Evolutionary conservation across 306 rosid genomes (phyloP).

Genomic region (Hippophae tibetana): DNA sequence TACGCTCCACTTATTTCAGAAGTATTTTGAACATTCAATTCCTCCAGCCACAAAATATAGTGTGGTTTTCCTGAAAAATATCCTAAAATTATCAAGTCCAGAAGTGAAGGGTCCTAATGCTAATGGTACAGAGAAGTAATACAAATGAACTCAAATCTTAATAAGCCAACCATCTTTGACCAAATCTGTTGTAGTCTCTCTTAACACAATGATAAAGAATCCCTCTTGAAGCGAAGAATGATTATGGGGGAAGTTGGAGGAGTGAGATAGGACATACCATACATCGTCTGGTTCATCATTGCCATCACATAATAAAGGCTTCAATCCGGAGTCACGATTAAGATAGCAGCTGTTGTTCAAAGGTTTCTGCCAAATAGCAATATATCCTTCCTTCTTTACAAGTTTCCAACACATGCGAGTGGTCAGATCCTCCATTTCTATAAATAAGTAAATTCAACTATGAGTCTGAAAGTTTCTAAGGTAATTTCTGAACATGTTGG

Average conservation of each 20-base stretch:
- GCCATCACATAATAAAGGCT: conserved; percentile 64
- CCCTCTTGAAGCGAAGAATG: too few relatives aligned
- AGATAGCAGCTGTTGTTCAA: conserved; percentile 68
- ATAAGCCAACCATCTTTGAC: conserved; percentile 3
- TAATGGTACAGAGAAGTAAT: background rate
- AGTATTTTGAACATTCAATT: too few relatives aligned
- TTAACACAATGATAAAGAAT: too few relatives aligned
- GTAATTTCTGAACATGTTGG: conserved; percentile 6
- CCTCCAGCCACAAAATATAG: too few relatives aligned
- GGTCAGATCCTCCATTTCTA: conserved; percentile 74
- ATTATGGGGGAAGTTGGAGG: background rate
- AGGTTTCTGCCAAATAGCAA: conserved; percentile 89
- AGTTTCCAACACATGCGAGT: conserved; percentile 74
- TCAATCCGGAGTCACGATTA: conserved; percentile 37
- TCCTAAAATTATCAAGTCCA: background rate
- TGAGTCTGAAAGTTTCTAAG: conserved; percentile 6
- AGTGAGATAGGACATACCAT: conserved; percentile 42
- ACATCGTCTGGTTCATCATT: conserved; percentile 75
- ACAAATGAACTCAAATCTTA: background rate
- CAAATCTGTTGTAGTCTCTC: background rate
- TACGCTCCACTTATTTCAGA: too few relatives aligned
- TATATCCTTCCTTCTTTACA: conserved; percentile 62
- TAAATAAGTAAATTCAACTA: conserved; percentile 18
- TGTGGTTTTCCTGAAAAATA: too few relatives aligned
- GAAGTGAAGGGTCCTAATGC: background rate